Percentiles rank a stretch among this genome's conserved stretches.
Conservation (phyloP, 805 yeast species). For the Candida schatavii region DNA sequence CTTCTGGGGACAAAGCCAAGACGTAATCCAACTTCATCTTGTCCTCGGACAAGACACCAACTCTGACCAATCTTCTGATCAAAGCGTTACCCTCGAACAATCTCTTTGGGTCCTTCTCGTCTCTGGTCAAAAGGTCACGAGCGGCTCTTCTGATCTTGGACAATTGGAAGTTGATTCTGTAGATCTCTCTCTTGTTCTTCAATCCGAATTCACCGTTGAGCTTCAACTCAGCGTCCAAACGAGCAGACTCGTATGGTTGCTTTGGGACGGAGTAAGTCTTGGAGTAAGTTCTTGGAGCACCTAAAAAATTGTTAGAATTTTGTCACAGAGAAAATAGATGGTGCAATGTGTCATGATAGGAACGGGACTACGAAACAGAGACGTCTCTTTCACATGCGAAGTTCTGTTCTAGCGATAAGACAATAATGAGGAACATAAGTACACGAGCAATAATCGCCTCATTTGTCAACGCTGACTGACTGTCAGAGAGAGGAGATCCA, state of each 20-base stretch:
- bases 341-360: no score
- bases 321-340: no score
- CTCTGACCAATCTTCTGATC: slow-evolving; percentile 98
- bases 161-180: slow-evolving; percentile 99
- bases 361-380: no score
- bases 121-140: slow-evolving; percentile 99
- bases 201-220: slow-evolving; percentile 99
- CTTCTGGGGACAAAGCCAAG: slow-evolving; percentile 96
- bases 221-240: slow-evolving; percentile 98
- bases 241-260: slow-evolving; percentile 99
- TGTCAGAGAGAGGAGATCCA: no score
- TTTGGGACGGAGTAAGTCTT: slow-evolving; percentile 99
- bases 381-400: no score
- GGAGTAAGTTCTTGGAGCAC: slow-evolving; percentile 99
- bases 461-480: no score
- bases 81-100: slow-evolving; percentile 99
- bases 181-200: slow-evolving; percentile 99
- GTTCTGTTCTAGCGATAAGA: no score
- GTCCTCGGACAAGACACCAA: slow-evolving; percentile 98
- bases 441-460: no score
- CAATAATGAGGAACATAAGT: no score
- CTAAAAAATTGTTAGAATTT: slow-evolving; percentile 42
- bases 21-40: slow-evolving; percentile 99
- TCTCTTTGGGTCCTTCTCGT: slow-evolving; percentile 99
- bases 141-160: slow-evolving; percentile 99